Evolutionary conservation across 805 yeast genomes (phyloP).

Genomic region (Metschnikowia vanudenii): DNA sequence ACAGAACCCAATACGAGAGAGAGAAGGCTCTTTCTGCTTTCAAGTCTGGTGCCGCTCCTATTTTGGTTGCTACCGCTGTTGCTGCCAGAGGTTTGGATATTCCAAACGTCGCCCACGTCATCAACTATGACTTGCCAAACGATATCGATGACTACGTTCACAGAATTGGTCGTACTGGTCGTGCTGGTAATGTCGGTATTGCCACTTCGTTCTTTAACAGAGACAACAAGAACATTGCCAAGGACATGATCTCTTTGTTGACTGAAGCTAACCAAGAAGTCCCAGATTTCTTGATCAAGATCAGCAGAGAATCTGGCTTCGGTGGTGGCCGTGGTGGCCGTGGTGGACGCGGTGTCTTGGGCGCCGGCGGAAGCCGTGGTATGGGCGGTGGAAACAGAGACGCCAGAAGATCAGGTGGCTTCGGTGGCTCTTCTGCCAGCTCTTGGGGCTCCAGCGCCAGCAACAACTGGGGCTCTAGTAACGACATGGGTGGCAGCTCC

Average conservation of each 20-base stretch:
- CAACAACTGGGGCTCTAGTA: constrained; percentile 23
- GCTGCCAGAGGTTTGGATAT: constrained; percentile 99
- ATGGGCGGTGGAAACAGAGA: constrained; percentile 42
- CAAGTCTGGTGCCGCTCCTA: constrained; percentile 87
- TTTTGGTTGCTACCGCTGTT: constrained; percentile 98
- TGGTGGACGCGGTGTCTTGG: constrained; percentile 49
- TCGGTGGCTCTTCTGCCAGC: constrained; percentile 29
- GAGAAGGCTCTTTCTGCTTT: constrained; percentile 95
- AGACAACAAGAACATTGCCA: constrained; percentile 84
- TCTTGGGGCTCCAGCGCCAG: constrained; percentile 21
- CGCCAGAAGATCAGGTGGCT: constrained; percentile 48
- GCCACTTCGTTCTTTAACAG: constrained; percentile 99
- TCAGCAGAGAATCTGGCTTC: constrained; percentile 71
- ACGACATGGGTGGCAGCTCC: constrained; percentile 24
- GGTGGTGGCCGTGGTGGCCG: constrained; percentile 42
- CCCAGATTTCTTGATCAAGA: constrained; percentile 80
- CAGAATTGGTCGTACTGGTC: constrained; percentile 99
- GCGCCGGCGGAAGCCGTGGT: constrained; percentile 43
- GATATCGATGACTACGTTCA: constrained; percentile 99
- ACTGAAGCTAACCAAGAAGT: constrained; percentile 97
- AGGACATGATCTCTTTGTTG: constrained; percentile 82
- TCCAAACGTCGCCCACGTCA: constrained; percentile 97
- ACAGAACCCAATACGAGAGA: constrained; percentile 96
- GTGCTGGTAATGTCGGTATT: constrained; percentile 99
- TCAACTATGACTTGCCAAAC: constrained; percentile 94